A percentile compares a stretch with the other conserved stretches of the same genome.
Conservation (phyloP, 352 stramenopile genomes). For the Phytophthora brassicae region DNA sequence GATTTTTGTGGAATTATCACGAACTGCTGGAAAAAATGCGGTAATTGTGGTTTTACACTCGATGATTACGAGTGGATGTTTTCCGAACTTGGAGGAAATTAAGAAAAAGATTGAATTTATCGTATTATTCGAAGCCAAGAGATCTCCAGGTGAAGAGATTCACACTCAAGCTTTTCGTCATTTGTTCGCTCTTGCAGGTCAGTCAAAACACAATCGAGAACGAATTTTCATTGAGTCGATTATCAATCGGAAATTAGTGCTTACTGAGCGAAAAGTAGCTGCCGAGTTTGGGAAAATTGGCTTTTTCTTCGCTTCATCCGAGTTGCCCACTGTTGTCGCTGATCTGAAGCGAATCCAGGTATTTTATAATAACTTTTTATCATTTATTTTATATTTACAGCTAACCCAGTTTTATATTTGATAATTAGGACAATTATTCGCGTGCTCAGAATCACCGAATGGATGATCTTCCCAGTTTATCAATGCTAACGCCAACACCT, state of each 20-base stretch:
- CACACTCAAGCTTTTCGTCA: constrained; percentile 60
- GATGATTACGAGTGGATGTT: constrained; percentile 48
- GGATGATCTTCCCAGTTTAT: constrained; percentile 64
- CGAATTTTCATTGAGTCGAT: constrained; percentile 60
- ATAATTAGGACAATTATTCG: constrained; percentile 51
- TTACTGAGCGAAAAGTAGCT: constrained; percentile 61
- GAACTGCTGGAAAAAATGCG: constrained; percentile 17
- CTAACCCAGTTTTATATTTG: not conserved
- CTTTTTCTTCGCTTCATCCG: constrained; percentile 51
- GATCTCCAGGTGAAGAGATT: constrained; percentile 61
- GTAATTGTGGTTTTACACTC: constrained; percentile 56
- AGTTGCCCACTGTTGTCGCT: constrained; percentile 48
- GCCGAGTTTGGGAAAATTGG: constrained; percentile 55
- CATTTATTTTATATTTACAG: not conserved
- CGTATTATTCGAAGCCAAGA: constrained; percentile 61
- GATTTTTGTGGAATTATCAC: constrained; percentile 47
- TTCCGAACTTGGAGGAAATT: constrained; percentile 49
- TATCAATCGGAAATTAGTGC: constrained; percentile 59
- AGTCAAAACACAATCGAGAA: constrained; percentile 49
- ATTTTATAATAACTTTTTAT: not conserved
- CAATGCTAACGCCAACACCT: constrained; percentile 44
- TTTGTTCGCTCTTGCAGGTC: constrained; percentile 51
- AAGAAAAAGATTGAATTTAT: constrained; percentile 60
- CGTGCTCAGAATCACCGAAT: constrained; percentile 49
- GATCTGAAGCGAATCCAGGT: constrained; percentile 59